Evolutionary conservation across 805 yeast genomes (phyloP).

Genomic region (Lipomyces sp.): DNA sequence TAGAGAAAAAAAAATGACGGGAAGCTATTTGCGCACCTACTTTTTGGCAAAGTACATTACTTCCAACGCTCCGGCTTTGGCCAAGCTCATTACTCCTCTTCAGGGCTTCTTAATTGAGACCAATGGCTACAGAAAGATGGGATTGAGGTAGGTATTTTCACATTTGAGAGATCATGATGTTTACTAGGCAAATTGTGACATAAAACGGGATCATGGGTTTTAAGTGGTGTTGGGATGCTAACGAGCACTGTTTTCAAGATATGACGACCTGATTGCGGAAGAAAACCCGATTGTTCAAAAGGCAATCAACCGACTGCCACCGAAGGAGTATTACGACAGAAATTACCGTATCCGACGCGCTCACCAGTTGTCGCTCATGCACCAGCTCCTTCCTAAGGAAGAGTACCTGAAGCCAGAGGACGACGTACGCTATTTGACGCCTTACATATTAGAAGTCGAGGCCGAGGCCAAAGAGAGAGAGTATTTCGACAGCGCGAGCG

Average conservation of each 20-base stretch:
- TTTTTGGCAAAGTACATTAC: slow-evolving; percentile 26
- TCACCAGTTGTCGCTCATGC: slow-evolving; percentile 82
- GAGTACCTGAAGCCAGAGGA: slow-evolving; percentile 81
- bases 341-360: slow-evolving; percentile 91
- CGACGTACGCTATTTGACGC: slow-evolving; percentile 80
- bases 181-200: background rate
- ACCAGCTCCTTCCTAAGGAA: slow-evolving; percentile 79
- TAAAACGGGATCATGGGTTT: background rate
- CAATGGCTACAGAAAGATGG: slow-evolving; percentile 94
- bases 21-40: slow-evolving; percentile 32
- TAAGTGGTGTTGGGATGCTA: background rate
- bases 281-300: slow-evolving; percentile 85
- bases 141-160: slow-evolving; percentile 56
- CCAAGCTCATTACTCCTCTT: slow-evolving; percentile 76
- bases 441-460: slow-evolving; percentile 92
- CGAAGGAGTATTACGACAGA: slow-evolving; percentile 84
- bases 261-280: slow-evolving; percentile 85
- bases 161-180: too few relatives aligned
- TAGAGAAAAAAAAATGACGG: slow-evolving; percentile 26
- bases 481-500: slow-evolving; percentile 78
- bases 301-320: slow-evolving; percentile 86
- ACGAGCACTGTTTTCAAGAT: slow-evolving; percentile 47
- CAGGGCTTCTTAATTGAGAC: slow-evolving; percentile 72
- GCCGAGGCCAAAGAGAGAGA: slow-evolving; percentile 86
- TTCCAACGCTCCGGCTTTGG: slow-evolving; percentile 65